Conservation (phyloP, 1,284 basidiomycete genomes). For the Fomitopsis schrenkii region DNA sequence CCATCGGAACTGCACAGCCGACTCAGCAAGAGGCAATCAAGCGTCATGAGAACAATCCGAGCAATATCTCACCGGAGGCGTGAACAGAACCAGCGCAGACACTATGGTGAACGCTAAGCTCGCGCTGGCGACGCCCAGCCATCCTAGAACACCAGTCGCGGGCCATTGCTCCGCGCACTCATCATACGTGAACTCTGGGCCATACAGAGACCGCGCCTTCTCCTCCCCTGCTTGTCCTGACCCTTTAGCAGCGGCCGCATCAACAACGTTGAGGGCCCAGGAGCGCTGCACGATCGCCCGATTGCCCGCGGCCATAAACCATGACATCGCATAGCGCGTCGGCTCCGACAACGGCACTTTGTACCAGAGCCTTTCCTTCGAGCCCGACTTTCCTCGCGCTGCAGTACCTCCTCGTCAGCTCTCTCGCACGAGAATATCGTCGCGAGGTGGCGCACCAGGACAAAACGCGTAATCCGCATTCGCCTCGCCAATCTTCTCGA, state of each 20-base stretch:
- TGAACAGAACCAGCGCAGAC: constrained; percentile 6
- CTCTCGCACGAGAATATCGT: neutral
- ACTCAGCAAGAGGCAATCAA: neutral
- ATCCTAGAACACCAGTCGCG: constrained; percentile 28
- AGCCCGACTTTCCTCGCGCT: neutral
- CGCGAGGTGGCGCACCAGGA: constrained; percentile 38
- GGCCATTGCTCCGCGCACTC: constrained; percentile 53
- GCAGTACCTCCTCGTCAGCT: neutral
- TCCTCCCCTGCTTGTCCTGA: constrained; percentile 3
- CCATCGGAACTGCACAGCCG: constrained; percentile 44
- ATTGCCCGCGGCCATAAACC: constrained; percentile 63
- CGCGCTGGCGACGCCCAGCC: constrained; percentile 39
- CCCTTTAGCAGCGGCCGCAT: constrained; percentile 25
- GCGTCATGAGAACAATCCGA: neutral
- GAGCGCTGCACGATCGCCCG: constrained; percentile 72
- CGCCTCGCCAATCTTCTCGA: constrained; percentile 30
- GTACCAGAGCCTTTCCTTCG: constrained; percentile 41
- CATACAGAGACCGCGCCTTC: constrained; percentile 42
- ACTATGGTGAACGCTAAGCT: constrained; percentile 31
- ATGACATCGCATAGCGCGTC: constrained; percentile 51
- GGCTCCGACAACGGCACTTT: constrained; percentile 42
- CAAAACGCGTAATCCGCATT: constrained; percentile 48
- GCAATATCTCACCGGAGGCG: constrained; percentile 35
- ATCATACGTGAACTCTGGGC: constrained; percentile 66
- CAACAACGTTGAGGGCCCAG: constrained; percentile 60